A percentile compares a stretch with the other conserved stretches of the same genome.
phyloP scores from a whole-genome alignment of 768 basidiomycete species.

The Leccinum imitatum region DNA sequence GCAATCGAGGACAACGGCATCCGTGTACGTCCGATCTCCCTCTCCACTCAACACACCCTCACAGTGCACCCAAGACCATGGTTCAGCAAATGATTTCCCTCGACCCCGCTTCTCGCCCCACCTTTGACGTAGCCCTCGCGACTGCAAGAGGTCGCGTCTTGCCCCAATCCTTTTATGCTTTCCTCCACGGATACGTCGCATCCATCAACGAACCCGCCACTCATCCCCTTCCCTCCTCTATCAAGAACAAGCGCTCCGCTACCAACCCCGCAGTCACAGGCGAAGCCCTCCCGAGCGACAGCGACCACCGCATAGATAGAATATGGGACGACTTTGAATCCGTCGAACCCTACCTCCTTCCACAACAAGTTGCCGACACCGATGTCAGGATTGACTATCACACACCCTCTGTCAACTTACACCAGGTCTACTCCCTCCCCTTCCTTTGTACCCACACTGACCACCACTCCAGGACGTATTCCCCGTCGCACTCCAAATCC shows the following conservation, averaged over 20 bases:
- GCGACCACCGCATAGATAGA: conserved; percentile 81
- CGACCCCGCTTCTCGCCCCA: conserved; percentile 72
- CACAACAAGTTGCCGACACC: conserved; percentile 45
- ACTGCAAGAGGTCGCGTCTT: conserved; percentile 77
- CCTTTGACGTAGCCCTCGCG: conserved; percentile 78
- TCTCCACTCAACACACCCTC: not conserved
- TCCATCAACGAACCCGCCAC: conserved; percentile 70
- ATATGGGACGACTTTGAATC: conserved; percentile 88
- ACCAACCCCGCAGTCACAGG: conserved; percentile 23
- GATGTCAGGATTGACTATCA: conserved; percentile 58
- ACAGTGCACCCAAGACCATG: conserved; percentile 56
- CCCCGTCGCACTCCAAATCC: conserved; percentile 69
- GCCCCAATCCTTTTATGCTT: conserved; percentile 93
- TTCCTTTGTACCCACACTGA: not conserved
- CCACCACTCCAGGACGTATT: conserved; percentile 58
- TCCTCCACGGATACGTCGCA: conserved; percentile 86
- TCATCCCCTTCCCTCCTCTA: conserved; percentile 39
- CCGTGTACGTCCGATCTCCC: conserved; percentile 52
- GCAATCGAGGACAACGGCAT: conserved; percentile 81
- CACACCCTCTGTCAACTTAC: conserved; percentile 47
- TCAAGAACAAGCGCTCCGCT: conserved; percentile 19
- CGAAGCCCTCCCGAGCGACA: conserved; percentile 65
- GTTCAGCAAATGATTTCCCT: conserved; percentile 89
- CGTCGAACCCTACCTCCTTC: conserved; percentile 65
- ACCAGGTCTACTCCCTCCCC: conserved; percentile 47